A percentile compares a stretch with the other conserved stretches of the same genome.
These are phyloP conservation scores for Aspergillus novofumigatus DNA, from an alignment of 2,329 filamentous ascomycete species.

Conservation along the genomic window DNA sequence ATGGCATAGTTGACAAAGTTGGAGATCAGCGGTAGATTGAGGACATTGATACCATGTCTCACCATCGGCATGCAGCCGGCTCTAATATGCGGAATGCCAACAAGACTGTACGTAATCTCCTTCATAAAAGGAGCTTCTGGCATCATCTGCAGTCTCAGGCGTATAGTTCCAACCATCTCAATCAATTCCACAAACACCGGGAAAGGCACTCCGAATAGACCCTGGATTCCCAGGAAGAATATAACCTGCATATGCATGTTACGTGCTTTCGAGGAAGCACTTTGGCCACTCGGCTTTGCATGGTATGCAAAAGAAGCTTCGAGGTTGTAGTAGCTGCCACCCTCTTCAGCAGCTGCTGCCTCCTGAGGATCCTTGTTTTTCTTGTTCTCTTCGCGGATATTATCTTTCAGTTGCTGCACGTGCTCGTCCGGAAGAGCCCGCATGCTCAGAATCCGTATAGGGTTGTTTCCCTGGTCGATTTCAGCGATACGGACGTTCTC, in stretches of 20 bases:
- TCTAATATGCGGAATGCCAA: conserved; percentile 85
- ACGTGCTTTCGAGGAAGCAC: conserved; percentile 73
- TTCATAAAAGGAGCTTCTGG: conserved; percentile 91
- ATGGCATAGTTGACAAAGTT: conserved; percentile 98
- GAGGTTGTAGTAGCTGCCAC: conserved; percentile 88
- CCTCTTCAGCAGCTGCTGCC: conserved; percentile 81
- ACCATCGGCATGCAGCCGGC: conserved; percentile 91
- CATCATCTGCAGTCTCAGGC: conserved; percentile 76
- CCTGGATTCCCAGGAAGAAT: conserved; percentile 88
- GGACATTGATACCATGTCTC: conserved; percentile 82
- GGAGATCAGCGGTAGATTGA: conserved; percentile 88
- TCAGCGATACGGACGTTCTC: conserved; percentile 94
- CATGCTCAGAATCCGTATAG: conserved; percentile 80
- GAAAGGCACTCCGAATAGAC: conserved; percentile 81
- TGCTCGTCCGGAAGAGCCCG: conserved; percentile 79
- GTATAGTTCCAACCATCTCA: conserved; percentile 81
- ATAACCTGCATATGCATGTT: conserved; percentile 98
- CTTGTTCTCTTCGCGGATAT: conserved; percentile 72
- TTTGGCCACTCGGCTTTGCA: conserved; percentile 66
- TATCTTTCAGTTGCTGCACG: conserved; percentile 75
- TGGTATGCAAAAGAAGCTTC: conserved; percentile 91
- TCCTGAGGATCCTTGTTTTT: conserved; percentile 82
- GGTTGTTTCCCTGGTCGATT: conserved; percentile 89
- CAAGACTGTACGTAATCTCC: conserved; percentile 85
- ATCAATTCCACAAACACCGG: conserved; percentile 88